Evolutionary conservation across 2,329 filamentous ascomycete species (phyloP), one percentile per base, ranked within the genome.

Genomic region (Colletotrichum sp.): DNA sequence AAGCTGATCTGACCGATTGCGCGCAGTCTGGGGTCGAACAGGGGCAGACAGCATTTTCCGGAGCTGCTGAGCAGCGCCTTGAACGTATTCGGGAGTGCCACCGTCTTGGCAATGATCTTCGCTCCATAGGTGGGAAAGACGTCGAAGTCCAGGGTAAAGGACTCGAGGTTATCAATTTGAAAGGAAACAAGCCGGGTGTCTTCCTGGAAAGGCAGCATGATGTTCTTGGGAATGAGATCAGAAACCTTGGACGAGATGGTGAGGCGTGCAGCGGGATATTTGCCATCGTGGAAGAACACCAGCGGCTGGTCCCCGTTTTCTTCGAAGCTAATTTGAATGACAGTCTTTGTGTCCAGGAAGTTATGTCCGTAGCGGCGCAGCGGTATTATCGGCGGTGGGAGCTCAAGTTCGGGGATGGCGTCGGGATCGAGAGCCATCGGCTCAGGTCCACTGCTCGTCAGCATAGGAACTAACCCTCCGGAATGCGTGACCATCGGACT

Each of bases 61-160:
- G 94, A 94, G 83, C 93, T 96, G 81, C 93, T 95, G 32, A 92
- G 87, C 36, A 93, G 90, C 9, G 93, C 92, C 68, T 92, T 93
- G 86, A 99, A 99, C 1, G 96, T 94, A 77, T 93, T 95, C 2
- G 97, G 95, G 32, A 98, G 90, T 16, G 96, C 97, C 69, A 98
- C 96, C 6, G 96, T 98, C 84, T 98, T 98, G 14, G 96, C 97
- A 82, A 99, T 99, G 67, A 99, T 94, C 85, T 98, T 99, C 66
- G 96, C 98, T 67, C 97, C 97, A 82, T 99, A 99, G 0, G 97
- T 98, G 0, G 97, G 96, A 84, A 97, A 99, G 59, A 99, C 96
- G 82, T 99, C 97, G 79, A 99, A 98, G 84, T 99, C 97, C 78
- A 99, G 94, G 18, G 95, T 93, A 84, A 99, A 99, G 1, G 94